Evolutionary conservation across 2,329 filamentous ascomycete genomes (phyloP).

Genomic region (Trichoderma koningiopsis): DNA sequence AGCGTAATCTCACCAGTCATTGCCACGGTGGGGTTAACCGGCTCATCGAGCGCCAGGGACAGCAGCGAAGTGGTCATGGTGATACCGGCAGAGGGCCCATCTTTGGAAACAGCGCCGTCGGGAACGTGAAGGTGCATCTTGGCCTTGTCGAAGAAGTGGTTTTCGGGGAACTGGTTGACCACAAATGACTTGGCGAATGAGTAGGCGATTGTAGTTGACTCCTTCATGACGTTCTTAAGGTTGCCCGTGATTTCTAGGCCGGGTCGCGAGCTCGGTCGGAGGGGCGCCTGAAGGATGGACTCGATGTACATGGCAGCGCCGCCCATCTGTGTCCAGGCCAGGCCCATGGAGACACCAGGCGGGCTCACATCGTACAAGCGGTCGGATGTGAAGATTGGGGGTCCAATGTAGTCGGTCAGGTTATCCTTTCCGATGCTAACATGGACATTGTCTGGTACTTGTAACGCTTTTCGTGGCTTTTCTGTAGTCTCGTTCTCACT

Average conservation of each 20-base stretch:
- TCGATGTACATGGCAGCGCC: conserved; percentile 97
- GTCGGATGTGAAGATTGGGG: conserved; percentile 93
- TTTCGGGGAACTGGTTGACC: conserved; percentile 81
- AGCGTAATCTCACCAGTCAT: conserved; percentile 98
- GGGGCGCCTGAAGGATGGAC: conserved; percentile 84
- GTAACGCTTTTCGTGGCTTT: conserved; percentile 71
- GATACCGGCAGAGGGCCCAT: conserved; percentile 89
- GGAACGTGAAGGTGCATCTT: conserved; percentile 95
- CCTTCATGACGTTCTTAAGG: conserved; percentile 96
- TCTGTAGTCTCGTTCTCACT: conserved; percentile 55
- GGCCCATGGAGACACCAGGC: conserved; percentile 92
- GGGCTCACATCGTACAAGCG: conserved; percentile 92
- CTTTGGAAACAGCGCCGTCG: conserved; percentile 93
- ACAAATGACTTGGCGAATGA: conserved; percentile 91
- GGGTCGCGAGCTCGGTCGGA: conserved; percentile 73
- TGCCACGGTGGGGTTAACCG: conserved; percentile 82
- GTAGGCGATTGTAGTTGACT: conserved; percentile 93
- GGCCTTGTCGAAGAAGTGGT: conserved; percentile 94
- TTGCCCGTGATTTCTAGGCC: conserved; percentile 92
- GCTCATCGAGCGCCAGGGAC: conserved; percentile 76
- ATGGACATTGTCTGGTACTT: conserved; percentile 84
- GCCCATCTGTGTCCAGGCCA: conserved; percentile 97
- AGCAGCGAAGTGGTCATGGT: conserved; percentile 97
- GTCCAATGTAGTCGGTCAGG: conserved; percentile 94
- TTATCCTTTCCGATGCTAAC: conserved; percentile 86